Evolutionary conservation across 108 stramenopile species (phyloP), one percentile per base, ranked within the genome.

Genomic region (Skeletonema potamos): DNA sequence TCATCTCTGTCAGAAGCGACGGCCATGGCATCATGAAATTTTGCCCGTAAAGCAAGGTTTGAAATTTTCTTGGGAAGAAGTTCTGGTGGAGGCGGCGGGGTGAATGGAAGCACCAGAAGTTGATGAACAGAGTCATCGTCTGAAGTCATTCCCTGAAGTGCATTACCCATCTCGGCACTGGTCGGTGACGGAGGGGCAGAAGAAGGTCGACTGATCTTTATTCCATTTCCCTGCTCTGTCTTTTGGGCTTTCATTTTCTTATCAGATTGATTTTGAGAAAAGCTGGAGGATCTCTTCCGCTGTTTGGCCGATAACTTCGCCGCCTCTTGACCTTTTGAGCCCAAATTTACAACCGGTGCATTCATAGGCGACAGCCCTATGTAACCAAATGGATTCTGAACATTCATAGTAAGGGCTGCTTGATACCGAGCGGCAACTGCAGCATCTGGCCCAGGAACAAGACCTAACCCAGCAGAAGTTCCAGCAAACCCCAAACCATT

Each of bases 301-400:
- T 75, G 74, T 15, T 36, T 3, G 2, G 28, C 24, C 3, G 32
- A 18, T 54, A 10, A 46, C 15, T 27, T 32, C 20, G 33, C 54
- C 56, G 28, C 20, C 15, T 13, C 27, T 26, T 44, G 62, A 20
- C 36, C 62, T 63, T 51, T 22, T 28, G 61, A 62, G 27, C 54
- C 55, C 48, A 48, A 60, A 43, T 48, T 54, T 15, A 51, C 62
- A 24, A 51, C 27, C 15, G 62, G 46, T 39, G 24, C 39, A 64
- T 72, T 72, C 51, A 62, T 55, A 27, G 24, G 56, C 12, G 55
- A 68, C 8, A 54, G 33, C 4, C 54, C 46, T 26, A 27, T 17
- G 29, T 51, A 61, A 54, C 34, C 68, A 70, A 57, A 77, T 34
- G 61, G 76, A 58, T 70, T 70, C 65, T 77, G 69, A 62, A 58